Evolutionary conservation across 176 grass and related monocot species (phyloP), one percentile per base, ranked within the genome.

Genomic region (Dactylis glomerata): DNA sequence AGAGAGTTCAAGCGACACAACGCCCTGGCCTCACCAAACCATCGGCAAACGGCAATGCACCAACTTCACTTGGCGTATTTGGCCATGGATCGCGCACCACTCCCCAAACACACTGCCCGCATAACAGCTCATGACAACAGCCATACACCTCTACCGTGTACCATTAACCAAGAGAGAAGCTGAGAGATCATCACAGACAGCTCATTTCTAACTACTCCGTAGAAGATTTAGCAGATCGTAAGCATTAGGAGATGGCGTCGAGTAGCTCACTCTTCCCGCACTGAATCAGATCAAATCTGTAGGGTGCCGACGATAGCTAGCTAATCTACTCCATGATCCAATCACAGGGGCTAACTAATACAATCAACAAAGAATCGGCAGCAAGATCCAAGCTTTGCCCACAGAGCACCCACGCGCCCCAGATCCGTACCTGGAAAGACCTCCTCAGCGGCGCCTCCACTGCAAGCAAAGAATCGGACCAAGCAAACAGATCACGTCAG

Each of bases 391-490:
- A 68, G 80, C 57, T 90, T 89, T 81, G 69, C 49, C 33, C 47
- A 47, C 76, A 6, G 75, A 31, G 14, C 68, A 72, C 37, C 19
- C 63, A 38, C 23, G 20, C 64, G 32, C 8, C 28, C 37, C 75
- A 83, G 87, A 81, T 88, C 55, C 90, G 73, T 88, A 99, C 96
- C 96, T 96, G 90, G 89, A 99, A 99, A 52, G 96, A 82, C 42
- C 74, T 81, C 89, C 87, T 92, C 55, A 94, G 86, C 86, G 89
- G 75, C 75, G 84, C 86, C 32, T 99, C 93, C 91, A 94, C 96
- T 99, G 93, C 67, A 65, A 87, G 71, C 44, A 50, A 74, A 90
- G 80, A 85, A 82, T 77, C 69, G 50, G 52, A 34, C 44, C 72
- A 82, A 77, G 46, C 59, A 63, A 16, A 16, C 74, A 12, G 49